Percentiles rank a stretch among this genome's conserved stretches.
Conservation (phyloP, 495 filamentous ascomycete species). For the Penicillium manginii region DNA sequence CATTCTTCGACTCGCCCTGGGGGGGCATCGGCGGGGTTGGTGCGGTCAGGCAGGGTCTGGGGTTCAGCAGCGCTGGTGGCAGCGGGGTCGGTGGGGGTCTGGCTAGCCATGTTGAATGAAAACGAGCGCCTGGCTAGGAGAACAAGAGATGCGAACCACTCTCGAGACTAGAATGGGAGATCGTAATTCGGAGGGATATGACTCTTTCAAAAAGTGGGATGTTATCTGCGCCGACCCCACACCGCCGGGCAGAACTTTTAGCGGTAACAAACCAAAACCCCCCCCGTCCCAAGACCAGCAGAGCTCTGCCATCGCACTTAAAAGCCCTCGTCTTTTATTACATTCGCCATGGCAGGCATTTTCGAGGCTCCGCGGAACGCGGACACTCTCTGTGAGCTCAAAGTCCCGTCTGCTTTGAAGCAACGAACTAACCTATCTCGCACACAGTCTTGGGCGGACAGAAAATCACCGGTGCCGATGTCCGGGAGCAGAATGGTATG, state of each 20-base stretch:
- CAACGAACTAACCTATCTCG: conserved; percentile 35
- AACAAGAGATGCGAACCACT: conserved; percentile 19
- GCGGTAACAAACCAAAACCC: conserved; percentile 38
- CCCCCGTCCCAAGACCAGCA: conserved; percentile 29
- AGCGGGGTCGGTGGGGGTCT: conserved; percentile 37
- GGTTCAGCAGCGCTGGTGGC: conserved; percentile 32
- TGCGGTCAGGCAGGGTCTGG: conserved; percentile 47
- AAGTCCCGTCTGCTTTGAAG: not conserved
- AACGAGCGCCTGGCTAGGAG: conserved; percentile 28
- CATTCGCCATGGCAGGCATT: conserved; percentile 73
- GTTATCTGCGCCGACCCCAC: conserved; percentile 29
- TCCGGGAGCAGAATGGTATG: conserved; percentile 93
- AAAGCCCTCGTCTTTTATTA: conserved; percentile 28
- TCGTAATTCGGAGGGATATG: conserved; percentile 19
- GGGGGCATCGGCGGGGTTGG: conserved; percentile 45
- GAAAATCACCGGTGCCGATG: conserved; percentile 94
- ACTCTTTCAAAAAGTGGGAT: conserved; percentile 51
- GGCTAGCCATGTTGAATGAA: conserved; percentile 41
- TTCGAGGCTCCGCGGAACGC: conserved; percentile 87
- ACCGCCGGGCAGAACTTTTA: conserved; percentile 57
- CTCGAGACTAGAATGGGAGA: conserved; percentile 22
- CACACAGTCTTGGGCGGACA: conserved; percentile 80
- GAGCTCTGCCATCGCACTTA: conserved; percentile 40
- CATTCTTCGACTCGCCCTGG: conserved; percentile 67
- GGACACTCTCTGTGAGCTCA: conserved; percentile 75